A percentile compares a stretch with the other conserved stretches of the same genome.
These are phyloP conservation scores for Peniophora sp. DNA, from an alignment of 1,284 basidiomycete genomes.

Conservation along the genomic window DNA sequence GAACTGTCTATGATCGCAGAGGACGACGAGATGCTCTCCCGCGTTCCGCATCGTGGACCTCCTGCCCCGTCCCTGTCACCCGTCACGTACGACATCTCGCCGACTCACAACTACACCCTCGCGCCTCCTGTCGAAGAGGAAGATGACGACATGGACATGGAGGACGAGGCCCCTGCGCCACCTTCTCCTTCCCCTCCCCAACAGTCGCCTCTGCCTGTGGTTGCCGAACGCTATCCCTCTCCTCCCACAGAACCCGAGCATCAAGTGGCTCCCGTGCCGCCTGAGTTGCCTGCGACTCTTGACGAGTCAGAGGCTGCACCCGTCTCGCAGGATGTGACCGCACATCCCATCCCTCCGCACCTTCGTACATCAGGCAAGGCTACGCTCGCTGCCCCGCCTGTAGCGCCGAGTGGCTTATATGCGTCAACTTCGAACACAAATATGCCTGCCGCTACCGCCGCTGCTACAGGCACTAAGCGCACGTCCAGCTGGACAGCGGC, in stretches of 20 bases:
- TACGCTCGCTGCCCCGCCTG: no score
- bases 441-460: constrained; percentile 23
- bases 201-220: no score
- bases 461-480: constrained; percentile 47
- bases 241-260: no score
- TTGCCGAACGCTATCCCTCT: no score
- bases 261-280: no score
- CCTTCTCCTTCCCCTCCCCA: not conserved
- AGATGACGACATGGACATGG: constrained; percentile 5
- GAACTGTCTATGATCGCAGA: constrained; percentile 65
- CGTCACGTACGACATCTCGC: constrained; percentile 3
- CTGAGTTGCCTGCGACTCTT: no score
- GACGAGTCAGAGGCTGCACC: no score
- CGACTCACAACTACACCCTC: constrained; percentile 1
- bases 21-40: constrained; percentile 44
- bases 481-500: constrained; percentile 75
- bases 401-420: no score
- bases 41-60: constrained; percentile 20
- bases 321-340: no score
- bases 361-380: no score
- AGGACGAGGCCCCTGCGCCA: constrained; percentile 9
- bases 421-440: no score
- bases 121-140: constrained; percentile 2
- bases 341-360: no score
- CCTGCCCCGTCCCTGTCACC: constrained; percentile 21